Conservation (phyloP, 2,329 filamentous ascomycete genomes). For the Cadophora sp. region DNA sequence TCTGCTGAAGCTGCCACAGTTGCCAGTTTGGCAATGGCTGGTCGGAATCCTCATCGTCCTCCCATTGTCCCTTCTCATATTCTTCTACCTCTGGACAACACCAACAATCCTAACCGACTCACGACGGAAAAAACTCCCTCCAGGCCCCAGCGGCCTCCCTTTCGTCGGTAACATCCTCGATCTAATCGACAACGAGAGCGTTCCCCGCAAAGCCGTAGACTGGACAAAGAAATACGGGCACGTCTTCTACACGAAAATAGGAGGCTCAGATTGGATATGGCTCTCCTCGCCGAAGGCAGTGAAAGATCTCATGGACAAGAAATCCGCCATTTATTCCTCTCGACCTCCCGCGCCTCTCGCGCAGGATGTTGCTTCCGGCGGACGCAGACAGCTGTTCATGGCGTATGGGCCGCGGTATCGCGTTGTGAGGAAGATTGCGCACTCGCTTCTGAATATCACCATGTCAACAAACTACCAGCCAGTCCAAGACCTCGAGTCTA, state of each 20-base stretch:
- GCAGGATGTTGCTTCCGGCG: slow-evolving; percentile 43
- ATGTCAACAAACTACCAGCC: slow-evolving; percentile 39
- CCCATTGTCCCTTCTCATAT: slow-evolving; percentile 22
- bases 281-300: slow-evolving; percentile 42
- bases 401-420: slow-evolving; percentile 41
- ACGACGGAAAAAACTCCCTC: slow-evolving; percentile 44
- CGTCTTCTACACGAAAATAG: slow-evolving; percentile 49
- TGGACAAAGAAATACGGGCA: slow-evolving; percentile 48
- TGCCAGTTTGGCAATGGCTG: slow-evolving; percentile 24
- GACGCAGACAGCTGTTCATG: slow-evolving; percentile 40
- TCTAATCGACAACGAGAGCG: slow-evolving; percentile 44
- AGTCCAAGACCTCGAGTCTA: slow-evolving; percentile 45
- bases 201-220: slow-evolving; percentile 41
- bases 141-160: slow-evolving; percentile 48
- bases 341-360: slow-evolving; percentile 48
- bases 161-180: slow-evolving; percentile 49
- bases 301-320: slow-evolving; percentile 38
- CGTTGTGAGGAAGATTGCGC: slow-evolving; percentile 40
- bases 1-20: background rate
- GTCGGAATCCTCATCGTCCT: slow-evolving; percentile 12
- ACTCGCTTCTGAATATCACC: slow-evolving; percentile 39
- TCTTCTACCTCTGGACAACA: slow-evolving; percentile 32
- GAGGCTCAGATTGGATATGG: slow-evolving; percentile 49
- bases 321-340: slow-evolving; percentile 44
- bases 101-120: slow-evolving; percentile 33